Conservation (phyloP, 2,329 filamentous ascomycete genomes). For the Penicillium decumbens region DNA sequence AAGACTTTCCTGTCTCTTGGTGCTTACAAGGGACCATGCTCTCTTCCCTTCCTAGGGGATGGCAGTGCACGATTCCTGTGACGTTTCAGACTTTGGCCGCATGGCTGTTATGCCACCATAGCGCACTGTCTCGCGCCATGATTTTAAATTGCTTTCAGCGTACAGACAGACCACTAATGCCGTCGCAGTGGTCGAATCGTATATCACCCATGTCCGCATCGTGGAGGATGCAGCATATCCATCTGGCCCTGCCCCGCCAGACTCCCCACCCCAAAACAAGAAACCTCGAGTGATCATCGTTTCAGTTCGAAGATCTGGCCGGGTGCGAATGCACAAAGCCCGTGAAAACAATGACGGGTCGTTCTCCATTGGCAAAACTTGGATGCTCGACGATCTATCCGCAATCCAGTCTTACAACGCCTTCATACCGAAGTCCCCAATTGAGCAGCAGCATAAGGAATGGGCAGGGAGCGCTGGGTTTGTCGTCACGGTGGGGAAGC, state of each 20-base stretch:
- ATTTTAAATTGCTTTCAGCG: not conserved
- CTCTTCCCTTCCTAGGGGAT: constrained; percentile 11
- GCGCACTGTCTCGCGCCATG: not conserved
- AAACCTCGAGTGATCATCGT: constrained; percentile 91
- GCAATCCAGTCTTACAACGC: constrained; percentile 77
- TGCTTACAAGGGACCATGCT: constrained; percentile 4
- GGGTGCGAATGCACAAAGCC: constrained; percentile 93
- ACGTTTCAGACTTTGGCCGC: not conserved
- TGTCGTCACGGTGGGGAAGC: constrained; percentile 80
- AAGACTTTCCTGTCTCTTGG: constrained; percentile 11
- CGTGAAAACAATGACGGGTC: constrained; percentile 90
- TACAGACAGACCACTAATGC: not conserved
- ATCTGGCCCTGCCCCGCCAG: constrained; percentile 76
- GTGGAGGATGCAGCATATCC: constrained; percentile 80
- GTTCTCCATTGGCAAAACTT: constrained; percentile 97
- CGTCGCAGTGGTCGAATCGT: constrained; percentile 71
- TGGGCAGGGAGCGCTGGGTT: constrained; percentile 86
- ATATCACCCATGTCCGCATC: constrained; percentile 95
- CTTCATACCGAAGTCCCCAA: constrained; percentile 53
- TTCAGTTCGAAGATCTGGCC: constrained; percentile 83
- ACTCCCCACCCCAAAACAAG: constrained; percentile 67
- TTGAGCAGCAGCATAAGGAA: constrained; percentile 58
- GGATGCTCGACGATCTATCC: constrained; percentile 87
- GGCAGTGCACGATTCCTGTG: constrained; percentile 2
- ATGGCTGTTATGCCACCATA: not conserved